phyloP scores from a whole-genome alignment of 176 grass and related monocot genomes.

The Rhynchospora pubera region DNA sequence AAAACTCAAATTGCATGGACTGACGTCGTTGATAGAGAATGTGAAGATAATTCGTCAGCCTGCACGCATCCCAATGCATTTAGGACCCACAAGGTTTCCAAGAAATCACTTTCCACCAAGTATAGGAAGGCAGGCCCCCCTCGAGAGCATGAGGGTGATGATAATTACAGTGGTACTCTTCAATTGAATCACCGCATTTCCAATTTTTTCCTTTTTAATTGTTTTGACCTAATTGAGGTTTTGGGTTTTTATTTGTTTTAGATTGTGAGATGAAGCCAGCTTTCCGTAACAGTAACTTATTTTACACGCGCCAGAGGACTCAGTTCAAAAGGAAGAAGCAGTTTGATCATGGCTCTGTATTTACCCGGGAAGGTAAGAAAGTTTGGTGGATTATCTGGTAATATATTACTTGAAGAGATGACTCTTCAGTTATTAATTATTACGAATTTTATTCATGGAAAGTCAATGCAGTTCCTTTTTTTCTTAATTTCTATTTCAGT shows the following conservation, averaged over 20 bases:
- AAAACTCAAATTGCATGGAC: constrained; percentile 37
- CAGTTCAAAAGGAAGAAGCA: constrained; percentile 86
- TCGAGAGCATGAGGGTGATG: constrained; percentile 38
- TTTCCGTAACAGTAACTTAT: constrained; percentile 61
- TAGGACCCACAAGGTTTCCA: constrained; percentile 46
- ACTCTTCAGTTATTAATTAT: constrained; percentile 3
- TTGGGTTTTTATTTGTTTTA: constrained; percentile 38
- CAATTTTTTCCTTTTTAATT: not conserved
- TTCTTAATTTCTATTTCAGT: constrained; percentile 47
- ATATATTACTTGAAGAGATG: not conserved
- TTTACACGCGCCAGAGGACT: constrained; percentile 79
- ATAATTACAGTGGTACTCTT: constrained; percentile 49
- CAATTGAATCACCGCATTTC: not conserved
- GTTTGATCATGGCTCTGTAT: constrained; percentile 42
- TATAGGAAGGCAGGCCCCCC: constrained; percentile 44
- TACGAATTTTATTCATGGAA: not conserved
- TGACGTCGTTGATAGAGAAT: constrained; percentile 52
- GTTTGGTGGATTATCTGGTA: not conserved
- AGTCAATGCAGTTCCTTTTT: not conserved
- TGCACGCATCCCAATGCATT: constrained; percentile 70
- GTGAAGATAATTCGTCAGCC: constrained; percentile 81
- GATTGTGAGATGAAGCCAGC: constrained; percentile 60
- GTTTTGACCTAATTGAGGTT: not conserved
- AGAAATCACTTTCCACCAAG: constrained; percentile 59
- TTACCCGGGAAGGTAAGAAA: constrained; percentile 14